phyloP scores from a whole-genome alignment of 805 yeast genomes.

The Phaffomyces antillensis region DNA sequence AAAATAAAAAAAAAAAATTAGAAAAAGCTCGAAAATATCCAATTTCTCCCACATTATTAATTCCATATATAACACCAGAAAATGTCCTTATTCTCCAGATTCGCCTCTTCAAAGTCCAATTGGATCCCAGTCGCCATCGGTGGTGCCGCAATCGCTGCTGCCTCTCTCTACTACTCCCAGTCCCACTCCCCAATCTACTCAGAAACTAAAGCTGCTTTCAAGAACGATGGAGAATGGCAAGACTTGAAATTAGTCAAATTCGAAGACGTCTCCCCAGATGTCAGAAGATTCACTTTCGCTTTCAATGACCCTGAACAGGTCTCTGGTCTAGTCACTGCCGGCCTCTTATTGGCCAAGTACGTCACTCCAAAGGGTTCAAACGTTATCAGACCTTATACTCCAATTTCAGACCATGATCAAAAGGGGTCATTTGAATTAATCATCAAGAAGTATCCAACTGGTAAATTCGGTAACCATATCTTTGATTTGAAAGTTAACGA shows the following conservation, averaged over 20 bases:
- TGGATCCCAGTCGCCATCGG: constrained; percentile 37
- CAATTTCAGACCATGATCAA: constrained; percentile 61
- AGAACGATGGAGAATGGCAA: constrained; percentile 62
- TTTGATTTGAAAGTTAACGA: constrained; percentile 68
- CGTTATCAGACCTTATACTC: constrained; percentile 78
- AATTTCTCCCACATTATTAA: not conserved
- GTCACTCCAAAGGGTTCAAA: constrained; percentile 77
- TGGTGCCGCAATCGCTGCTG: constrained; percentile 41
- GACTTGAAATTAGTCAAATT: constrained; percentile 52
- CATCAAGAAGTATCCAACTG: constrained; percentile 77
- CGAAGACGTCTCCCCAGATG: constrained; percentile 48
- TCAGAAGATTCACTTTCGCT: constrained; percentile 64
- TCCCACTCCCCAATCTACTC: constrained; percentile 23
- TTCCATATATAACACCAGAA: not conserved
- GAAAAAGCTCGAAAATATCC: too few species aligned
- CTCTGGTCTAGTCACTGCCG: constrained; percentile 75
- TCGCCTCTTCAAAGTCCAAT: constrained; percentile 11
- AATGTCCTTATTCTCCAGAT: constrained; percentile 23
- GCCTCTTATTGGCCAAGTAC: constrained; percentile 73
- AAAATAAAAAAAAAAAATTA: too few species aligned
- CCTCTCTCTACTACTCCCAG: constrained; percentile 26
- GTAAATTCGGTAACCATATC: constrained; percentile 76
- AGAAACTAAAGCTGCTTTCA: constrained; percentile 42
- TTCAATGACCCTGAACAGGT: constrained; percentile 59
- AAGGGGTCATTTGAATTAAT: constrained; percentile 75